phyloP scores from a whole-genome alignment of 177 flowering plant genomes.

The Vitis hybrid region DNA sequence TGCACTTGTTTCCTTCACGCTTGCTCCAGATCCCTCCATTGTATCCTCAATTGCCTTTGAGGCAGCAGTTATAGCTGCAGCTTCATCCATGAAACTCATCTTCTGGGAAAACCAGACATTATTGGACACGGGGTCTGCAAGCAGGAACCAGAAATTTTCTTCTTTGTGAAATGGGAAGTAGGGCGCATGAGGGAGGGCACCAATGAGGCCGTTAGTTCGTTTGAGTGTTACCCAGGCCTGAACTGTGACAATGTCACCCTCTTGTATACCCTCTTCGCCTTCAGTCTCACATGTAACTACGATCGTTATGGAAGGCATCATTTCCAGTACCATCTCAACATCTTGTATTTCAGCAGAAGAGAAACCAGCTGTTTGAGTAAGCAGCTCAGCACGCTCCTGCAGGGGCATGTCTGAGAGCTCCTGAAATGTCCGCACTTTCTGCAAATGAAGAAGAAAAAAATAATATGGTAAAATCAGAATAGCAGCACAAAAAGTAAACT shows the following conservation, averaged over 20 bases:
- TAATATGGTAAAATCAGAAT: not conserved
- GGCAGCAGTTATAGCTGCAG: slow-evolving; percentile 32
- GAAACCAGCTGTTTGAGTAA: slow-evolving; percentile 69
- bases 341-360: slow-evolving; percentile 66
- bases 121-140: slow-evolving; percentile 74
- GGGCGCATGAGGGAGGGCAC: slow-evolving; percentile 87
- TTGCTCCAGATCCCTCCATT: slow-evolving; percentile 78
- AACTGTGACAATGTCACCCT: slow-evolving; percentile 83
- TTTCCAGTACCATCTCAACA: slow-evolving; percentile 78
- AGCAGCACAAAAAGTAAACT: not conserved
- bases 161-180: slow-evolving; percentile 89
- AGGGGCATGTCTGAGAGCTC: slow-evolving; percentile 67
- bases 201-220: slow-evolving; percentile 68
- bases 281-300: slow-evolving; percentile 83
- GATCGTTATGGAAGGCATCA: slow-evolving; percentile 73
- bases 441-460: slow-evolving; percentile 21
- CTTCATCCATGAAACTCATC: slow-evolving; percentile 85
- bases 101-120: slow-evolving; percentile 88
- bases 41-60: slow-evolving; percentile 59
- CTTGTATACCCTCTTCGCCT: slow-evolving; percentile 95
- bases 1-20: slow-evolving; percentile 45
- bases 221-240: slow-evolving; percentile 83
- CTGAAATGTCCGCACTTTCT: slow-evolving; percentile 84
- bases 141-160: slow-evolving; percentile 49
- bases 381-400: slow-evolving; percentile 70